Conservation (phyloP, 164 flowering plant species). For the Magnolia changhungtana region DNA sequence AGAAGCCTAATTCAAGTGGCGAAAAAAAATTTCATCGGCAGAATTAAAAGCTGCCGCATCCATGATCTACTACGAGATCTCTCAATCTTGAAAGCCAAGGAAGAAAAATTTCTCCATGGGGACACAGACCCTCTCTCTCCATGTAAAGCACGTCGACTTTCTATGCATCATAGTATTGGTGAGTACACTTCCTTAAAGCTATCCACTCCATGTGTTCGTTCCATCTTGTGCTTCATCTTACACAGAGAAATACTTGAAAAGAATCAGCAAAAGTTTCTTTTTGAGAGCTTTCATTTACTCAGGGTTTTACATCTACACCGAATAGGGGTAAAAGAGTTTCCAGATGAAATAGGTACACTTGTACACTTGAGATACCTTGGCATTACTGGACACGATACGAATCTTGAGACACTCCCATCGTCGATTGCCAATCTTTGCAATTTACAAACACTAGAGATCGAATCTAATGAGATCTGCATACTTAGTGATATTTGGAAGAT, state of each 20-base stretch:
- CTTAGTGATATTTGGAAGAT: background rate
- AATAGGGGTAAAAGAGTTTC: background rate
- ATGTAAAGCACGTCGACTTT: background rate
- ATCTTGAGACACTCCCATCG: too few relatives aligned
- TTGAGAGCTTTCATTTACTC: background rate
- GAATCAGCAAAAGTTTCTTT: background rate
- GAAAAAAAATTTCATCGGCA: background rate
- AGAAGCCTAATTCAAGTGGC: background rate
- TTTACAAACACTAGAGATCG: background rate
- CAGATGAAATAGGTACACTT: background rate
- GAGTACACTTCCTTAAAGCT: background rate
- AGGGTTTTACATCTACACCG: background rate
- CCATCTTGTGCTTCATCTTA: background rate
- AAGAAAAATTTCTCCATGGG: background rate
- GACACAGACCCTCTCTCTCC: background rate
- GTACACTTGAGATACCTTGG: background rate
- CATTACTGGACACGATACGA: too few relatives aligned
- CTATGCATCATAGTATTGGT: background rate
- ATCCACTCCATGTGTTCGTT: background rate
- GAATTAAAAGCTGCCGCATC: background rate
- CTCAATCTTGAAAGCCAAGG: background rate
- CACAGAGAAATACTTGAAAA: background rate
- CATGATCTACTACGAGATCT: background rate
- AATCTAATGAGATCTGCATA: rapidly evolving
- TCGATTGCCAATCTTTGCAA: background rate